Evolutionary conservation across 768 basidiomycete species (phyloP), one percentile per base, ranked within the genome.

Genomic region (Lyophyllum decastes): DNA sequence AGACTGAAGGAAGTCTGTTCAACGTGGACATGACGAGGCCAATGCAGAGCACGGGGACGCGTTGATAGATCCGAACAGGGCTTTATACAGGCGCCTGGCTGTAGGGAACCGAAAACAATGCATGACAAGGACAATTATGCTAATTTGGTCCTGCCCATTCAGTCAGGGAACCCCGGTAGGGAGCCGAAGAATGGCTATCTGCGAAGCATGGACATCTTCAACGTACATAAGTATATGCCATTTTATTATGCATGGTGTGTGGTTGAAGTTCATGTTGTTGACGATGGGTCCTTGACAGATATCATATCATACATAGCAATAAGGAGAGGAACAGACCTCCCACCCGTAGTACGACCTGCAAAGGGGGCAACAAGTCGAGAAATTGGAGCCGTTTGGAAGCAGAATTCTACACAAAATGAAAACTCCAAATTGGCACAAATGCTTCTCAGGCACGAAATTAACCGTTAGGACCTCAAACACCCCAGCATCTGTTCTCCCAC

Each of bases 1-100:
- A 69, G 7, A 69, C 57, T 33, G 68, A 66, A 12, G 68, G 58
- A 38, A 69, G 38, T 54, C 53, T 62, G 57, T 58, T 64, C 17
- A 61, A 44, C 40, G 66, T 51, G 41, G 63, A 21, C 64, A 65
- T 67, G 44, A 10, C 40, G 26, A 30, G 46, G 34, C 49, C 26
- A 19, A 27, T 45, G 22, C 22, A 50, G 53, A 38, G 35, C 35
- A 38, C 35, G 14, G 35, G 34, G 46, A 33, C 24, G 27, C 35
- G 43, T 30, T 10, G 54, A 49, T 4, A 27, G n/a, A 41, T 41
- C 1, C 5, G 9, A 43, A 11, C 38, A 48, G 30, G 40, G 34
- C 40, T 59, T 59, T 59, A 57, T 57, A 59, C 5, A 5, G n/a
- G 46, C 49, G 49, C 22, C 34, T 51, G 12, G 16, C 34, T 19